A percentile compares a stretch with the other conserved stretches of the same genome.
These are phyloP conservation scores for Phyllosticta paracitricarpa DNA, from an alignment of 2,329 filamentous ascomycete genomes.

Conservation along the genomic window DNA sequence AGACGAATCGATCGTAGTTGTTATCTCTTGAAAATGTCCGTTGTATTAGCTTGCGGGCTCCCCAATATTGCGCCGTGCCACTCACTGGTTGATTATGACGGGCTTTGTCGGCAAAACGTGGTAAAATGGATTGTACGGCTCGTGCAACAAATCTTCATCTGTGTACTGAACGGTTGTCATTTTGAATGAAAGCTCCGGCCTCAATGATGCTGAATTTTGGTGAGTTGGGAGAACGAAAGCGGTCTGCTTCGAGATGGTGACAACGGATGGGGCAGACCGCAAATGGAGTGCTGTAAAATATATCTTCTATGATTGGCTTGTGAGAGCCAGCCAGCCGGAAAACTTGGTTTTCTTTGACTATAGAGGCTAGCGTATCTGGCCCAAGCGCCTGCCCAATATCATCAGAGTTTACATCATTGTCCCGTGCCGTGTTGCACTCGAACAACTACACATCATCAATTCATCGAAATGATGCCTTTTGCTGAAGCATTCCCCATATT, in stretches of 20 bases:
- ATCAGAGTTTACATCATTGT: background rate
- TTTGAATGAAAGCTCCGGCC: background rate
- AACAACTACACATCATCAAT: background rate
- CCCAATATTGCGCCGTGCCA: background rate
- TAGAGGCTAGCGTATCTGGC: background rate
- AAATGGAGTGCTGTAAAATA: background rate
- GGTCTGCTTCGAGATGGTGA: too few species aligned
- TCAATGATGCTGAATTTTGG: background rate
- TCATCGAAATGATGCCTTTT: background rate
- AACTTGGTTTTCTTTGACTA: background rate
- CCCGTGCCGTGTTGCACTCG: background rate
- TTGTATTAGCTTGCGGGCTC: background rate
- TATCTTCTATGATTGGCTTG: background rate
- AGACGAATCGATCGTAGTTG: conserved; percentile 35
- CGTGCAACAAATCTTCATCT: conserved; percentile 11
- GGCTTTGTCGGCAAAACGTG: conserved; percentile 40
- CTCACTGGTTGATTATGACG: conserved; percentile 34
- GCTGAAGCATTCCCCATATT: background rate
- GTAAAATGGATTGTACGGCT: conserved; percentile 43
- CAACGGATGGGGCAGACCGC: too few species aligned
- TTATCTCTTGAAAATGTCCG: conserved; percentile 26
- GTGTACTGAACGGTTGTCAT: background rate
- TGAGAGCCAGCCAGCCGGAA: background rate
- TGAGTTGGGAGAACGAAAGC: background rate
- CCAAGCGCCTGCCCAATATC: background rate